phyloP scores from a whole-genome alignment of 768 basidiomycete genomes.

The Mrakia blollopis region DNA sequence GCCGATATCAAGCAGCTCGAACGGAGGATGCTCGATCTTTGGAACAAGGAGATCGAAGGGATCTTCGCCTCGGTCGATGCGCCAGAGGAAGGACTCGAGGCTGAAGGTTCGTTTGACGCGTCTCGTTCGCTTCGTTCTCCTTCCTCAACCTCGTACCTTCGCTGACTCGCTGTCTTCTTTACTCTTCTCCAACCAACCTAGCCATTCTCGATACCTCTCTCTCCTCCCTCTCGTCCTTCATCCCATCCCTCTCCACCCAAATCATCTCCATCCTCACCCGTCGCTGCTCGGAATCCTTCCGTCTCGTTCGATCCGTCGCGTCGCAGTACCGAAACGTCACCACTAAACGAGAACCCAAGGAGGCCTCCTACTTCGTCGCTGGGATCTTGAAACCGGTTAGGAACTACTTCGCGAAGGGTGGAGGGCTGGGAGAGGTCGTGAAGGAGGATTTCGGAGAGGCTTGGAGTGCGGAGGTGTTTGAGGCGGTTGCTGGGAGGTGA shows the following conservation, averaged over 20 bases:
- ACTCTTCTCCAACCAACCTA: slow-evolving; percentile 7
- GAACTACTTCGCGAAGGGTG: slow-evolving; percentile 51
- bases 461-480: slow-evolving; percentile 58
- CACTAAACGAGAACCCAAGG: slow-evolving; percentile 58
- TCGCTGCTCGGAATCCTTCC: slow-evolving; percentile 78
- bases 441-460: slow-evolving; percentile 51
- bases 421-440: slow-evolving; percentile 58
- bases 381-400: slow-evolving; percentile 75
- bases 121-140: not conserved
- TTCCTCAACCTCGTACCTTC: not conserved
- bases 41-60: slow-evolving; percentile 50
- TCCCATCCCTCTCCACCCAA: slow-evolving; percentile 59
- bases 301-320: slow-evolving; percentile 79
- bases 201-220: slow-evolving; percentile 54
- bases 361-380: slow-evolving; percentile 80
- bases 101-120: slow-evolving; percentile 52
- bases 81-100: slow-evolving; percentile 34
- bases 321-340: slow-evolving; percentile 82
- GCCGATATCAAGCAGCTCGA: slow-evolving; percentile 63
- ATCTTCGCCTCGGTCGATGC: slow-evolving; percentile 19
- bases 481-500: slow-evolving; percentile 47
- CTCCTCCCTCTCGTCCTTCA: slow-evolving; percentile 50
- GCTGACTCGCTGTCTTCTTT: not conserved
- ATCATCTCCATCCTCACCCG: slow-evolving; percentile 66
- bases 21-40: slow-evolving; percentile 55